These are phyloP conservation scores for Rhodotorula toruloides DNA, from an alignment of 768 basidiomycete species.

Conservation along the genomic window DNA sequence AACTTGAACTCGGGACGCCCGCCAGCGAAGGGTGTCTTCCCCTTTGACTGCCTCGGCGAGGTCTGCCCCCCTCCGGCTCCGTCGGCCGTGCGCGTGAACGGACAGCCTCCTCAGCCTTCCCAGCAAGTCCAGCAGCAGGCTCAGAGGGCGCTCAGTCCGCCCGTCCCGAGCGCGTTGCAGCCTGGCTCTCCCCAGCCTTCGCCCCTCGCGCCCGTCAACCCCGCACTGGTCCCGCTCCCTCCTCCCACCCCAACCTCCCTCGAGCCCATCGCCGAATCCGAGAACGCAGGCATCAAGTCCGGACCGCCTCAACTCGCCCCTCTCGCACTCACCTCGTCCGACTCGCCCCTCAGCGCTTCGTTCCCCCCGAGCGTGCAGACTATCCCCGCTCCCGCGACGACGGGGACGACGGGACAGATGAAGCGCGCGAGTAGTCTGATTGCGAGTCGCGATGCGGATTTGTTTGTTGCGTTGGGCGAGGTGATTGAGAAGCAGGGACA, in stretches of 20 bases:
- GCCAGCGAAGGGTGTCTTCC: slow-evolving; percentile 33
- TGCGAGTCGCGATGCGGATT: slow-evolving; percentile 29
- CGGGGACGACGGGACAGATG: not conserved
- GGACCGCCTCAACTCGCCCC: slow-evolving; percentile 21
- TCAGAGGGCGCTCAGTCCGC: not conserved
- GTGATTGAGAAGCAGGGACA: too few species aligned
- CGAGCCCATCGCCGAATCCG: slow-evolving; percentile 11
- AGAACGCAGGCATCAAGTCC: not conserved
- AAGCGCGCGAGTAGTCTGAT: slow-evolving; percentile 32
- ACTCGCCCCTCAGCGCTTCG: slow-evolving; percentile 16
- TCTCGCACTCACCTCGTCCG: slow-evolving; percentile 1
- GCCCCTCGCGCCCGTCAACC: slow-evolving; percentile 13
- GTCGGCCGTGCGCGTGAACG: too few species aligned
- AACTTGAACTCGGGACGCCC: slow-evolving; percentile 19
- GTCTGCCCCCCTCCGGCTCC: not conserved
- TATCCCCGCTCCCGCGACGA: not conserved
- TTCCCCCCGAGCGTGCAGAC: slow-evolving; percentile 1
- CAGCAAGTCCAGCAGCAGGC: too few species aligned
- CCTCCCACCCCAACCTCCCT: slow-evolving; percentile 23
- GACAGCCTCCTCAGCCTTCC: too few species aligned
- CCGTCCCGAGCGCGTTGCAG: slow-evolving; percentile 5
- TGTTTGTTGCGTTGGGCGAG: slow-evolving; percentile 38
- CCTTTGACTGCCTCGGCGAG: slow-evolving; percentile 36
- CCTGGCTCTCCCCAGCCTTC: not conserved
- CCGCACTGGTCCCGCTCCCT: slow-evolving; percentile 27